phyloP scores from a whole-genome alignment of 768 basidiomycete genomes.

The Neoboletus subvelutipes region DNA sequence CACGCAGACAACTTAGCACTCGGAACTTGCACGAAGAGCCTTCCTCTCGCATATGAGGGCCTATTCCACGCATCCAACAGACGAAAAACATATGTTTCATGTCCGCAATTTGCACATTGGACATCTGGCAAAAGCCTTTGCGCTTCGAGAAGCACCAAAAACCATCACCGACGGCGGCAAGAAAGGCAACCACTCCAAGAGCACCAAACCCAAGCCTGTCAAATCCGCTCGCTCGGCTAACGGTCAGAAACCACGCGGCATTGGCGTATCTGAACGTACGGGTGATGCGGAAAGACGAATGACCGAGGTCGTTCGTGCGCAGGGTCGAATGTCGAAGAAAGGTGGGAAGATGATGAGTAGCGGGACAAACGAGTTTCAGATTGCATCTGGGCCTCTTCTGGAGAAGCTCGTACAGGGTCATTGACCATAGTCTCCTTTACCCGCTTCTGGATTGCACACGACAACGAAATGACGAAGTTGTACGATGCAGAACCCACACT shows the following conservation, averaged over 20 bases:
- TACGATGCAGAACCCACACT: neutral
- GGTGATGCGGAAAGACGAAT: slow-evolving; percentile 75
- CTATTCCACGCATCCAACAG: slow-evolving; percentile 93
- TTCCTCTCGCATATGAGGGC: slow-evolving; percentile 93
- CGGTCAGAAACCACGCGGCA: slow-evolving; percentile 28
- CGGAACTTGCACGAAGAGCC: slow-evolving; percentile 74
- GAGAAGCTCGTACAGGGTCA: slow-evolving; percentile 51
- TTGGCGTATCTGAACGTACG: slow-evolving; percentile 38
- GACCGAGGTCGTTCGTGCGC: slow-evolving; percentile 79
- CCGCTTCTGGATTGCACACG: neutral
- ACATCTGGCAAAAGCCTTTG: slow-evolving; percentile 91
- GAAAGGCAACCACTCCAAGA: slow-evolving; percentile 10
- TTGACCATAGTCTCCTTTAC: slow-evolving; percentile 5
- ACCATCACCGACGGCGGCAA: slow-evolving; percentile 30
- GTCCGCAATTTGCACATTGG: slow-evolving; percentile 92
- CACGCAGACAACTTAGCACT: slow-evolving; percentile 53
- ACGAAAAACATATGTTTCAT: slow-evolving; percentile 97
- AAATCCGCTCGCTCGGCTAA: slow-evolving; percentile 14
- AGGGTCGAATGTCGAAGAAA: slow-evolving; percentile 79
- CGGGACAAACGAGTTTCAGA: slow-evolving; percentile 76
- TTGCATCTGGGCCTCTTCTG: slow-evolving; percentile 60
- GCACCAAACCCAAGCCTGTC: neutral
- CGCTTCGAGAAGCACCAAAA: slow-evolving; percentile 79
- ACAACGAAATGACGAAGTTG: neutral
- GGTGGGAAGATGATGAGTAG: slow-evolving; percentile 71